Percentiles rank a stretch among this genome's conserved stretches.
Evolutionary conservation across 495 filamentous ascomycete species (phyloP).

Genomic region (Xylaria cubensis): DNA sequence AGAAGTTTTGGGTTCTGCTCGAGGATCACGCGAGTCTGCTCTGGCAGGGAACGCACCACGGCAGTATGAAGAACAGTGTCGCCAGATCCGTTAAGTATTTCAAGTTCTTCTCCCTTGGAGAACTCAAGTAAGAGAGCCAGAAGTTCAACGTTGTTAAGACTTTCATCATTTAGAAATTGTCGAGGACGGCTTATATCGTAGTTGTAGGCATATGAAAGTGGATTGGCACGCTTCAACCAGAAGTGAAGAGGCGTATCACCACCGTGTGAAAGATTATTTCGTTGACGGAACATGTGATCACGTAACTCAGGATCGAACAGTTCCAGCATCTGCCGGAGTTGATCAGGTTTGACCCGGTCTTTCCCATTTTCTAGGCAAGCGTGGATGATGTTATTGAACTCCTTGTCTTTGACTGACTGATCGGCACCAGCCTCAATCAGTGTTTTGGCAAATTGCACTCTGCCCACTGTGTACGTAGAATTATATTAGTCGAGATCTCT

Average conservation of each 20-base stretch:
- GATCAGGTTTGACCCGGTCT: constrained; percentile 30
- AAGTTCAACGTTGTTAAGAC: constrained; percentile 33
- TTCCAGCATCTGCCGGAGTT: constrained; percentile 53
- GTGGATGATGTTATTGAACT: constrained; percentile 67
- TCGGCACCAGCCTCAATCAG: constrained; percentile 71
- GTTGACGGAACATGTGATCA: constrained; percentile 46
- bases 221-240: constrained; percentile 41
- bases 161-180: constrained; percentile 15
- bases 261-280: constrained; percentile 40
- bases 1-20: constrained; percentile 63
- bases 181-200: not conserved
- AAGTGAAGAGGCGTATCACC: constrained; percentile 51
- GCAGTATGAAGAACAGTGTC: constrained; percentile 69
- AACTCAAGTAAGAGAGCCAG: constrained; percentile 57
- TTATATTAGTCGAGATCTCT: no score
- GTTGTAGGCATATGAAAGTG: not conserved
- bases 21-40: constrained; percentile 57
- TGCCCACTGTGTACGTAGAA: constrained; percentile 39
- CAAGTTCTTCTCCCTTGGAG: constrained; percentile 59
- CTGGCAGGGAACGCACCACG: constrained; percentile 47
- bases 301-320: constrained; percentile 60
- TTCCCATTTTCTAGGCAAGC: constrained; percentile 46
- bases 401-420: constrained; percentile 60
- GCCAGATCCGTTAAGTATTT: constrained; percentile 69
- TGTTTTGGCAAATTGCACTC: constrained; percentile 59